Evolutionary conservation across 2,329 filamentous ascomycete species (phyloP).

Genomic region (Xylariales sp.): DNA sequence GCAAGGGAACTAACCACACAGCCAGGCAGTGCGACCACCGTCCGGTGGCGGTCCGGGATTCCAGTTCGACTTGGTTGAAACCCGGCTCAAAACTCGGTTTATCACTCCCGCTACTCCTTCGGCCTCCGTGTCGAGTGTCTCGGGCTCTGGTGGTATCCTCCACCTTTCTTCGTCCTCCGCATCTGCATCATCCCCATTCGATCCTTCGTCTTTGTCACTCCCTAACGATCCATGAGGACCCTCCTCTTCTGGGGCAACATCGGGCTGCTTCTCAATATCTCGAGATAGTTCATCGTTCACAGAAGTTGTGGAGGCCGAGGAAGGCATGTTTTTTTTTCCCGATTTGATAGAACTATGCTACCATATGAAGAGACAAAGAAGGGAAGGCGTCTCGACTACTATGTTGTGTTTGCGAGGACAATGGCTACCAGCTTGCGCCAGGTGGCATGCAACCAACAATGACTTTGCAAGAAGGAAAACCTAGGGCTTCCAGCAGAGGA

Average conservation of each 20-base stretch:
- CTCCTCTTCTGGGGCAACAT: background rate
- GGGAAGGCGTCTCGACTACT: too few species aligned
- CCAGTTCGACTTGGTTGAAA: slow-evolving; percentile 33
- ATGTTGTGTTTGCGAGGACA: too few species aligned
- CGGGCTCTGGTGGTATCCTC: slow-evolving; percentile 16
- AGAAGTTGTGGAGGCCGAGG: slow-evolving; percentile 13
- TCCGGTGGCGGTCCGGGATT: slow-evolving; percentile 46
- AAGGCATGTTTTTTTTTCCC: slow-evolving; percentile 15
- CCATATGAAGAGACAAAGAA: too few species aligned
- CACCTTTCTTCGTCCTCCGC: slow-evolving; percentile 10
- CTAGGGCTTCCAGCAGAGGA: too few species aligned
- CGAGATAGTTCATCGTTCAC: slow-evolving; percentile 17
- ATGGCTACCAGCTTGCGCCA: too few species aligned
- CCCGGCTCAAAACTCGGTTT: slow-evolving; percentile 34
- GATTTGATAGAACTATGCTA: too few species aligned
- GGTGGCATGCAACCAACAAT: too few species aligned
- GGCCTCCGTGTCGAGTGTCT: slow-evolving; percentile 17
- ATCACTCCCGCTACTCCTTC: slow-evolving; percentile 22
- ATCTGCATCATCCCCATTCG: slow-evolving; percentile 1
- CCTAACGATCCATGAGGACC: slow-evolving; percentile 1
- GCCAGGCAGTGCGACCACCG: slow-evolving; percentile 44
- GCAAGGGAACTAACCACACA: slow-evolving; percentile 25
- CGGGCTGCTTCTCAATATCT: slow-evolving; percentile 19
- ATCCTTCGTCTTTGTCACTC: background rate
- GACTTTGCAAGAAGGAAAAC: too few species aligned